Conservation (phyloP, 2,329 filamentous ascomycete species). For the Fusarium metavorans region DNA sequence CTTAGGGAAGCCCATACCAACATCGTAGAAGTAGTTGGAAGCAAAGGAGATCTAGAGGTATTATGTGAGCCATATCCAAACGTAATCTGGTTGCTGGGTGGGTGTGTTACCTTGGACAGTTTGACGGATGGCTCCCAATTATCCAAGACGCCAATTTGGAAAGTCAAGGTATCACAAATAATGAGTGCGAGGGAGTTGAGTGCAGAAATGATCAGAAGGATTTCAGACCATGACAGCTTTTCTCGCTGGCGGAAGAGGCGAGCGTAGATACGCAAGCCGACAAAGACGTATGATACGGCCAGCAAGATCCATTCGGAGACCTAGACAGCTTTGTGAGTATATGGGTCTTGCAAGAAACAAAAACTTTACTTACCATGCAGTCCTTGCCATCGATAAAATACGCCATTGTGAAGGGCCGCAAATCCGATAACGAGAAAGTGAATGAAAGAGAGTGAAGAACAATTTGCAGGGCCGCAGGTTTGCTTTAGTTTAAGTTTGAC, state of each 20-base stretch:
- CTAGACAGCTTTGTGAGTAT: slow-evolving; percentile 23
- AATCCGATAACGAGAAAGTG: background rate
- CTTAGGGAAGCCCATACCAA: slow-evolving; percentile 52
- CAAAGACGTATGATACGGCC: slow-evolving; percentile 42
- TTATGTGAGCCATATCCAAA: background rate
- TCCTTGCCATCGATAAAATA: slow-evolving; percentile 40
- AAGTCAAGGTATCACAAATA: slow-evolving; percentile 52
- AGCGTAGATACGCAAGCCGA: slow-evolving; percentile 48
- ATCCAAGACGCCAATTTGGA: slow-evolving; percentile 48
- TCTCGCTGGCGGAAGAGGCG: slow-evolving; percentile 47
- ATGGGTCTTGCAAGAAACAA: background rate
- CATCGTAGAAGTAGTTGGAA: slow-evolving; percentile 53
- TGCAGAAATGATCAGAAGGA: slow-evolving; percentile 45
- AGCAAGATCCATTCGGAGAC: slow-evolving; percentile 52
- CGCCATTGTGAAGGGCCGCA: slow-evolving; percentile 21
- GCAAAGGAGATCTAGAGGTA: slow-evolving; percentile 47
- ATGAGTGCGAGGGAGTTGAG: slow-evolving; percentile 48
- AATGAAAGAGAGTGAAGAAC: background rate
- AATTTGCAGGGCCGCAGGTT: background rate
- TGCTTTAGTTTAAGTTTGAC: slow-evolving; percentile 15
- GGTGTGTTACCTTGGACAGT: slow-evolving; percentile 45
- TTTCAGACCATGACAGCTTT: slow-evolving; percentile 47
- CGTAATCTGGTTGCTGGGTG: too few relatives aligned
- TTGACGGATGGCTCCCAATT: slow-evolving; percentile 44
- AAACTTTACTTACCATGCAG: slow-evolving; percentile 30